These are phyloP conservation scores for Venturia nashicola DNA, from an alignment of 2,329 filamentous ascomycete species.

Conservation along the genomic window DNA sequence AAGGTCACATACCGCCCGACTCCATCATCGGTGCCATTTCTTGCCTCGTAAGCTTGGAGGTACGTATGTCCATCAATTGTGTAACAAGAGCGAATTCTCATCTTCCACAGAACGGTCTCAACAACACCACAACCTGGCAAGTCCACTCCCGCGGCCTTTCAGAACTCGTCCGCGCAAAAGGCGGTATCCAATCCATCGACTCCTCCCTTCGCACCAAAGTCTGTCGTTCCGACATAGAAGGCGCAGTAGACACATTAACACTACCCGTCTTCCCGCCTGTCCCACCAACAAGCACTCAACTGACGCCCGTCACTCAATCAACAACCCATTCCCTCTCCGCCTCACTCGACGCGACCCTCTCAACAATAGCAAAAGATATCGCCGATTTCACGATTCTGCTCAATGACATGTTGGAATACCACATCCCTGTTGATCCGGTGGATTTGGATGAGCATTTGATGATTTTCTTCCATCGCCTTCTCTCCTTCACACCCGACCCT, in stretches of 20 bases:
- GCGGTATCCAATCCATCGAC: not conserved
- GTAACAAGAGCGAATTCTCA: not conserved
- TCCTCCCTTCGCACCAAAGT: not conserved
- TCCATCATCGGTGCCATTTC: slow-evolving; percentile 5
- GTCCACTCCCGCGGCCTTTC: not conserved
- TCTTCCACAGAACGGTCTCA: not conserved
- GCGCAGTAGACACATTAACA: slow-evolving; percentile 1
- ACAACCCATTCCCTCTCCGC: not conserved
- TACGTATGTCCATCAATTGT: not conserved
- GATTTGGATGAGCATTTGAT: not conserved
- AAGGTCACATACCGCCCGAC: not conserved
- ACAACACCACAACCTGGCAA: not conserved
- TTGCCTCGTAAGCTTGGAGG: slow-evolving; percentile 5
- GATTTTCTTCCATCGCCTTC: not conserved
- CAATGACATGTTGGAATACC: not conserved
- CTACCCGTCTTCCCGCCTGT: not conserved
- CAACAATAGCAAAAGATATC: not conserved
- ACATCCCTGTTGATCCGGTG: not conserved
- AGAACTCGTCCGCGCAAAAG: not conserved
- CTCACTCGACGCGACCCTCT: not conserved
- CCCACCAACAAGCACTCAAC: not conserved
- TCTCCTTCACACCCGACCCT: not conserved
- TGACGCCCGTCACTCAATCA: not conserved
- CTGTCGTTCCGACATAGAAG: not conserved
- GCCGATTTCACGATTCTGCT: not conserved